A percentile compares a stretch with the other conserved stretches of the same genome.
These are phyloP conservation scores for Tuber indicum DNA, from an alignment of 495 filamentous ascomycete genomes.

Conservation along the genomic window DNA sequence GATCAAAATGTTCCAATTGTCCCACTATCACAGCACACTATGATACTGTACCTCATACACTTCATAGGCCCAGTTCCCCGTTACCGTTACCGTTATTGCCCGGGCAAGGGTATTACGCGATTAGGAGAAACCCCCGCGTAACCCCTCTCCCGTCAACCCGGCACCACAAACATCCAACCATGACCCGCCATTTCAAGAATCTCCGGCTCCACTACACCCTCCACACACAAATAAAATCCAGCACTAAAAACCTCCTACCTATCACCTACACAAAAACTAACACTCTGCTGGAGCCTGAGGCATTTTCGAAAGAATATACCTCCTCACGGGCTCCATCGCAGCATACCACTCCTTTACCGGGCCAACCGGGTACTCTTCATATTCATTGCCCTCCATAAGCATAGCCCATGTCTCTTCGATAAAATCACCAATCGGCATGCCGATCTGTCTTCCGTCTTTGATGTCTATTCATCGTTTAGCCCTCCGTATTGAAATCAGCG, in stretches of 20 bases:
- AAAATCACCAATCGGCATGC: slow-evolving; percentile 59
- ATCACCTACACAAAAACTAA: not conserved
- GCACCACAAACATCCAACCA: not conserved
- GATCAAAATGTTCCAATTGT: not conserved
- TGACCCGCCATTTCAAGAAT: not conserved
- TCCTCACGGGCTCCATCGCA: slow-evolving; percentile 18
- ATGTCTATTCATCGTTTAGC: slow-evolving; percentile 21
- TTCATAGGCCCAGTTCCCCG: not conserved
- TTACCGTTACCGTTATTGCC: not conserved
- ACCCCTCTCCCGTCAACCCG: not conserved
- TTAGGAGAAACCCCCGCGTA: not conserved
- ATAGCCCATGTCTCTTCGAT: slow-evolving; percentile 52
- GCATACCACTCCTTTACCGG: slow-evolving; percentile 15
- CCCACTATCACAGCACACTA: not conserved
- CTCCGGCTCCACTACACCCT: not conserved
- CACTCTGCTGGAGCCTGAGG: slow-evolving; percentile 8
- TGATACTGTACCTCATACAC: not conserved
- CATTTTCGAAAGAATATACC: slow-evolving; percentile 3
- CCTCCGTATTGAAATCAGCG: slow-evolving; percentile 9
- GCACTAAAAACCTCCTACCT: not conserved
- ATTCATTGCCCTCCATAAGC: slow-evolving; percentile 50
- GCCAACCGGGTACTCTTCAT: slow-evolving; percentile 35
- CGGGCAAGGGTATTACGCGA: not conserved
- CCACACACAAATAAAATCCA: not conserved
- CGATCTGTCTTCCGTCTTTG: slow-evolving; percentile 41